Evolutionary conservation across 2,329 filamentous ascomycete species (phyloP).

Genomic region (Diaporthe aspalathi): DNA sequence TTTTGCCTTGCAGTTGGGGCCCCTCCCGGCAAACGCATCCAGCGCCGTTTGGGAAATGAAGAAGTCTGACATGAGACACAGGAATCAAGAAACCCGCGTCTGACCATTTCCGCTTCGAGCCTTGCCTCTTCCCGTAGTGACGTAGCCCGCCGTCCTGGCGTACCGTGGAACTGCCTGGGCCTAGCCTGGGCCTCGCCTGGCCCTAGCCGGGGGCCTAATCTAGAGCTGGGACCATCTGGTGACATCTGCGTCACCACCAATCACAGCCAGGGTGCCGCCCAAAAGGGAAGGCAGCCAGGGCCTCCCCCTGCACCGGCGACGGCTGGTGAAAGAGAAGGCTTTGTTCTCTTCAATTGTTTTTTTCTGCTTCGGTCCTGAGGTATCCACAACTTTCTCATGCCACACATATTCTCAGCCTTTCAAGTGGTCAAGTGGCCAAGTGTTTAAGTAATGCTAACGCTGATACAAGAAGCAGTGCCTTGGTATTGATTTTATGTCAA

Average conservation of each 20-base stretch:
- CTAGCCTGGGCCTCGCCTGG: neutral
- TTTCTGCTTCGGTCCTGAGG: too few relatives aligned
- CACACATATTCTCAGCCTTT: neutral
- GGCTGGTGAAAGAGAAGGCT: neutral
- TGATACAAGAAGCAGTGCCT: neutral
- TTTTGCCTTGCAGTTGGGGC: neutral
- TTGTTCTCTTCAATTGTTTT: neutral
- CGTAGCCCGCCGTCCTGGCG: slow-evolving; percentile 6
- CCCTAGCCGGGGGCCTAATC: too few relatives aligned
- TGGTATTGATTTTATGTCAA: too few relatives aligned
- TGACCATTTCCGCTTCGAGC: slow-evolving; percentile 14
- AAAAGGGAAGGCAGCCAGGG: slow-evolving; percentile 10
- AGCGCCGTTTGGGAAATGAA: slow-evolving; percentile 23
- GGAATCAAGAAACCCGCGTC: slow-evolving; percentile 16
- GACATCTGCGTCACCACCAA: slow-evolving; percentile 8
- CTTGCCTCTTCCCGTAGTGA: slow-evolving; percentile 13
- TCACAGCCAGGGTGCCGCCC: slow-evolving; percentile 10
- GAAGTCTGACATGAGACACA: slow-evolving; percentile 22
- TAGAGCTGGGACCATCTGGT: slow-evolving; percentile 7
- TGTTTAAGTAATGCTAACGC: neutral
- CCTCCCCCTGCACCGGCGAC: neutral
- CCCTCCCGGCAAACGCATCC: neutral
- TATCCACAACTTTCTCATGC: neutral
- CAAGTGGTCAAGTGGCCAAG: neutral
- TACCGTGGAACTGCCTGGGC: neutral